Evolutionary conservation across 2,329 filamentous ascomycete genomes (phyloP).

Genomic region (Microsporum canis): DNA sequence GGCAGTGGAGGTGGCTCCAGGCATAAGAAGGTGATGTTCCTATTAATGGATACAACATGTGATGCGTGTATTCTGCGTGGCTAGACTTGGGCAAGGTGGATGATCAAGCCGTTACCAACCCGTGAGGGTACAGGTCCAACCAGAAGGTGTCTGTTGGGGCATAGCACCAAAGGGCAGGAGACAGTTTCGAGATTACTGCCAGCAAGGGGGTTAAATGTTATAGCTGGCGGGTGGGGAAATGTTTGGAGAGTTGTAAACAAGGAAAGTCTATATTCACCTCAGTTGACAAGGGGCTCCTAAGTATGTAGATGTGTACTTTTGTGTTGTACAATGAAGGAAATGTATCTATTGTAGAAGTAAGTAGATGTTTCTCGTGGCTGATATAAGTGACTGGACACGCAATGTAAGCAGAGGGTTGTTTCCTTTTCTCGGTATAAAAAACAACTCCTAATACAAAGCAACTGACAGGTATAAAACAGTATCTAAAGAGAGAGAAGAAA

Average conservation of each 20-base stretch:
- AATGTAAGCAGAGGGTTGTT: not conserved
- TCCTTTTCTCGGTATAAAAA: not conserved
- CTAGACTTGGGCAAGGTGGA: not conserved
- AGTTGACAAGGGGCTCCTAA: not conserved
- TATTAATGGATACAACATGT: not conserved
- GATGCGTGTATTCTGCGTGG: not conserved
- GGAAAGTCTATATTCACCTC: slow-evolving; percentile 4
- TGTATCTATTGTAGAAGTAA: not conserved
- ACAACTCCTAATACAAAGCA: not conserved
- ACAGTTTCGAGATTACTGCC: not conserved
- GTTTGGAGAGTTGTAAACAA: not conserved
- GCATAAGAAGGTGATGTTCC: not conserved
- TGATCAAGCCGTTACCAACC: not conserved
- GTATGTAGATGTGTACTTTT: not conserved
- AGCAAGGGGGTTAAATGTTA: not conserved
- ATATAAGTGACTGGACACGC: not conserved
- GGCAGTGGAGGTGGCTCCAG: not conserved
- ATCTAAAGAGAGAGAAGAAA: no score
- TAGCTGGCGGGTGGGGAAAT: not conserved
- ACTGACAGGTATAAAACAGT: no score
- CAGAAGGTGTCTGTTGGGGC: not conserved
- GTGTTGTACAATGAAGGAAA: no score
- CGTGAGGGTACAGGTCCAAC: not conserved
- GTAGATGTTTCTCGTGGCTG: not conserved
- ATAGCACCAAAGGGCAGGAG: not conserved